A percentile compares a stretch with the other conserved stretches of the same genome.
These are phyloP conservation scores for Geum urbanum DNA, from an alignment of 306 rosid genomes.

Conservation along the genomic window DNA sequence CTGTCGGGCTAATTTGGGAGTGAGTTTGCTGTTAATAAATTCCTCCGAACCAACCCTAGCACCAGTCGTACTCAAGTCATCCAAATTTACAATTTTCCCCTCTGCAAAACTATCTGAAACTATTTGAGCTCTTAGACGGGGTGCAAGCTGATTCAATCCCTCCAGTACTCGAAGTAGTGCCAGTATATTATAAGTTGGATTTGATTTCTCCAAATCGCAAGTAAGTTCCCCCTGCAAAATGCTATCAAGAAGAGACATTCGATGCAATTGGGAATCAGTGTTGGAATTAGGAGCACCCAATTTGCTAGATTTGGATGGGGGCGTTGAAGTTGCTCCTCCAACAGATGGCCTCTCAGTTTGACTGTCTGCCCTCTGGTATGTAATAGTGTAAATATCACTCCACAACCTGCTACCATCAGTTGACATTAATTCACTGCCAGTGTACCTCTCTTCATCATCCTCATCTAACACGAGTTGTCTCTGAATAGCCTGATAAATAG, in stretches of 20 bases:
- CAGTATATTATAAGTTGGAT: constrained; percentile 80
- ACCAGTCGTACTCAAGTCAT: constrained; percentile 55
- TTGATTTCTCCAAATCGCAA: constrained; percentile 87
- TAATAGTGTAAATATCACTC: constrained; percentile 88
- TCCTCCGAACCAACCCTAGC: constrained; percentile 69
- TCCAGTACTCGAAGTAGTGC: constrained; percentile 84
- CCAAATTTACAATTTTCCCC: constrained; percentile 54
- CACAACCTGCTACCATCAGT: constrained; percentile 96
- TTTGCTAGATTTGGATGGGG: constrained; percentile 57
- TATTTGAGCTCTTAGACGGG: constrained; percentile 75
- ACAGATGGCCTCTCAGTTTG: constrained; percentile 58
- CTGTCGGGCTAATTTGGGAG: constrained; percentile 95
- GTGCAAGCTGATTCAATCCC: constrained; percentile 93
- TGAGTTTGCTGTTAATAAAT: constrained; percentile 86
- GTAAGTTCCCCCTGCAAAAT: constrained; percentile 94
- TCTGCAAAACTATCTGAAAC: constrained; percentile 68
- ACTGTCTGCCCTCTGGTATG: constrained; percentile 81
- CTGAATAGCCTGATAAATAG: constrained; percentile 95
- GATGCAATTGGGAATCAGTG: constrained; percentile 57
- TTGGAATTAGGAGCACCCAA: constrained; percentile 48
- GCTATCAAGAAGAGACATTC: constrained; percentile 77
- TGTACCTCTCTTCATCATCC: constrained; percentile 91
- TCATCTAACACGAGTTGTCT: constrained; percentile 89
- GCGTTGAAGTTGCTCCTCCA: constrained; percentile 60
- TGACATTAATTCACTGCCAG: constrained; percentile 63